Evolutionary conservation across 805 yeast species (phyloP).

Genomic region (Candida ipomoeae): DNA sequence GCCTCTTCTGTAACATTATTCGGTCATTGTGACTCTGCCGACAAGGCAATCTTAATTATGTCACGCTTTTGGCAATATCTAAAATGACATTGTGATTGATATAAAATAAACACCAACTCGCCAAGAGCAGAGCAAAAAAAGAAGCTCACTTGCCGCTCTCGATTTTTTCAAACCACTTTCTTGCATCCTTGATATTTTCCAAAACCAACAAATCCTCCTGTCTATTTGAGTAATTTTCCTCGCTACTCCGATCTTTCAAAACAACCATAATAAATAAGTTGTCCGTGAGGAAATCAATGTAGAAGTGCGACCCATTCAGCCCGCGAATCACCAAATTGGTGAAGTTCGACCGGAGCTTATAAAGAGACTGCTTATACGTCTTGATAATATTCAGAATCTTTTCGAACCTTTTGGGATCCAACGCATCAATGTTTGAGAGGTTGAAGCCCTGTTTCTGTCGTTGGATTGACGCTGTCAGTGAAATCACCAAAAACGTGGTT

Average conservation of each 20-base stretch:
- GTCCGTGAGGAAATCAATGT: constrained; percentile 53
- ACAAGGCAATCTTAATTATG: no score
- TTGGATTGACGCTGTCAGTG: constrained; percentile 48
- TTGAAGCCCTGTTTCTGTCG: constrained; percentile 15
- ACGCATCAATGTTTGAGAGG: constrained; percentile 16
- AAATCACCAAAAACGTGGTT: constrained; percentile 82
- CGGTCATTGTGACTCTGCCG: no score
- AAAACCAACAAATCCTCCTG: constrained; percentile 46
- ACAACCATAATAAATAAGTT: constrained; percentile 62
- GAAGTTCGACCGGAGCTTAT: constrained; percentile 81
- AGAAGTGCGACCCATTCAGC: constrained; percentile 40
- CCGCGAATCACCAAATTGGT: constrained; percentile 71
- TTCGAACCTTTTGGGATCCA: constrained; percentile 92
- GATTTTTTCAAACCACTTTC: constrained; percentile 49
- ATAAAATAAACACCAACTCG: no score
- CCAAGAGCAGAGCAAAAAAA: no score
- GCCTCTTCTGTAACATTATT: no score
- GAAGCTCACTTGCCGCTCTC: constrained; percentile 22
- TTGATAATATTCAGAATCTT: constrained; percentile 91
- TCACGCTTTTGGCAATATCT: no score
- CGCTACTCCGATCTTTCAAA: constrained; percentile 38
- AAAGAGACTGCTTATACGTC: constrained; percentile 88
- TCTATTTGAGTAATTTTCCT: constrained; percentile 21
- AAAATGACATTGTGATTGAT: no score
- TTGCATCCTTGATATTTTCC: constrained; percentile 55